phyloP scores from a whole-genome alignment of 1,284 basidiomycete genomes.

The Marasmius sp. region DNA sequence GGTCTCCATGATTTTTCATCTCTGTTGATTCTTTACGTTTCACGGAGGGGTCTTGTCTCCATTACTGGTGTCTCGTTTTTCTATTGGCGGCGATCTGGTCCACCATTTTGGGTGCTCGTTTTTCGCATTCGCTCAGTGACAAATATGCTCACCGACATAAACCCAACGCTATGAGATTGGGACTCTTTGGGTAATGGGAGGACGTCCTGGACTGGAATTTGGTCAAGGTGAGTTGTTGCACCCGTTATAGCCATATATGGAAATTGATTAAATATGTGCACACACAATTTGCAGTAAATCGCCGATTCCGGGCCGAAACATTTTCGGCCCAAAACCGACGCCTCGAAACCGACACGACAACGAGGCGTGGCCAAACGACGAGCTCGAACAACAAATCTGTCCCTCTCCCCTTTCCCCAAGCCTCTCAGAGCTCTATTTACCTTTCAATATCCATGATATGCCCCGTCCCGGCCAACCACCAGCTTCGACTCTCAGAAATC shows the following conservation, averaged over 20 bases:
- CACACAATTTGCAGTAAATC: background rate
- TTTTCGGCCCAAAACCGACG: constrained; percentile 48
- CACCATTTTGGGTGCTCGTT: too few species aligned
- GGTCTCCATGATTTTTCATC: too few species aligned
- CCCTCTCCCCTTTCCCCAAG: constrained; percentile 15
- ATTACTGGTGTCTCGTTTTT: too few species aligned
- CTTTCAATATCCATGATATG: constrained; percentile 65
- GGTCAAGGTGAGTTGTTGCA: background rate
- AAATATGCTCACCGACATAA: too few species aligned
- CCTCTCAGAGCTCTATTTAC: constrained; percentile 23
- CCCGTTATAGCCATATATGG: background rate
- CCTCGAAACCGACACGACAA: constrained; percentile 40
- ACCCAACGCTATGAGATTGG: too few species aligned
- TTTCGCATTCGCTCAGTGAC: too few species aligned
- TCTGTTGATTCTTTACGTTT: too few species aligned
- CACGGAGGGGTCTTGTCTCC: too few species aligned
- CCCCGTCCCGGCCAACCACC: constrained; percentile 74
- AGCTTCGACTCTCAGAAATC: constrained; percentile 75
- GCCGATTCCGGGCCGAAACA: constrained; percentile 38
- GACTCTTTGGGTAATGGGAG: too few species aligned
- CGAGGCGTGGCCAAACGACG: constrained; percentile 27
- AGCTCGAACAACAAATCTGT: constrained; percentile 20
- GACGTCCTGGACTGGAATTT: background rate
- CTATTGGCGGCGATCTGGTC: too few species aligned
- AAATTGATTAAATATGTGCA: background rate